Conservation (phyloP, 345 rosid species). For the Kernera saxatilis region DNA sequence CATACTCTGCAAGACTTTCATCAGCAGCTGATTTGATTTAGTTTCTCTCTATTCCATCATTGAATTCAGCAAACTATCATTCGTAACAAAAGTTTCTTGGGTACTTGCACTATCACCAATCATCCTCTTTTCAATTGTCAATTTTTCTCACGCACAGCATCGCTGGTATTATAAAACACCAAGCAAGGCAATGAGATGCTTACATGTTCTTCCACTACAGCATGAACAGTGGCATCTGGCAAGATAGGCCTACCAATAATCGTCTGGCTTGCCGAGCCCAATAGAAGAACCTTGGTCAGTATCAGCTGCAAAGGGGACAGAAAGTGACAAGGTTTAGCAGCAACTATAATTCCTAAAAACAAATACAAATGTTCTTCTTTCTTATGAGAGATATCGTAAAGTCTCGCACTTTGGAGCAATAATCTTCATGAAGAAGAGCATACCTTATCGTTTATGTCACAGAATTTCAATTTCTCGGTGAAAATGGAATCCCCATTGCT, state of each 20-base stretch:
- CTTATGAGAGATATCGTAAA: no score
- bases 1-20: background rate
- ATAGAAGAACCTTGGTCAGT: slow-evolving; percentile 77
- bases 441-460: slow-evolving; percentile 93
- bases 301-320: slow-evolving; percentile 48
- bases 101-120: background rate
- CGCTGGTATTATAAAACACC: background rate
- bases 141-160: background rate
- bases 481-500: slow-evolving; percentile 85
- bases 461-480: slow-evolving; percentile 80
- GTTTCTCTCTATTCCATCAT: background rate
- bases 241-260: slow-evolving; percentile 80
- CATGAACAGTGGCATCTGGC: slow-evolving; percentile 82
- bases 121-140: background rate
- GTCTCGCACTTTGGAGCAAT: no score
- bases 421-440: background rate
- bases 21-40: background rate
- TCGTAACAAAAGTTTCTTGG: background rate
- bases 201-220: slow-evolving; percentile 97
- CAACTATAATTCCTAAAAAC: background rate
- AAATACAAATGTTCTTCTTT: no score
- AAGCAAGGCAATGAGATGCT: slow-evolving; percentile 30
- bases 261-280: slow-evolving; percentile 74
- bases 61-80: background rate
- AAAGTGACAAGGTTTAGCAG: background rate